phyloP scores from a whole-genome alignment of 768 basidiomycete species.

The Thelephora aurantiotincta region DNA sequence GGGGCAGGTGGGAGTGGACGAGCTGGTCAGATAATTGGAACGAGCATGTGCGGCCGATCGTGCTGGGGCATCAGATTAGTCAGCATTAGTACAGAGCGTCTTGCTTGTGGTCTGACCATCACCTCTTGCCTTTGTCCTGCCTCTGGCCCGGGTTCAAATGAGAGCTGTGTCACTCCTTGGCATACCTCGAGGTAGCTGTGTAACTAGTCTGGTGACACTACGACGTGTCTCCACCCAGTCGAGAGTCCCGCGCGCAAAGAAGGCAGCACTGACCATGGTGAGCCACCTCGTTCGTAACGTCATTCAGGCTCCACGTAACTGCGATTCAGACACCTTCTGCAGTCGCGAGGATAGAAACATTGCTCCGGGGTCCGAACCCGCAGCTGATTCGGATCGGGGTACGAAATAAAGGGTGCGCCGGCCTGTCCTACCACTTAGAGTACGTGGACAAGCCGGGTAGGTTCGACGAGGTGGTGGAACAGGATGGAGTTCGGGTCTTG shows the following conservation, averaged over 20 bases:
- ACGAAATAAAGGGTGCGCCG: slow-evolving; percentile 95
- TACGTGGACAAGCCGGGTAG: slow-evolving; percentile 83
- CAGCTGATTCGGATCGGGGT: slow-evolving; percentile 92
- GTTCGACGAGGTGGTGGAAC: slow-evolving; percentile 94
- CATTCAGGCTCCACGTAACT: background rate
- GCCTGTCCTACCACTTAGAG: slow-evolving; percentile 81
- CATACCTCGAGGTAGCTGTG: no score
- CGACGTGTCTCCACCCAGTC: no score
- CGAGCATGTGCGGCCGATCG: slow-evolving; percentile 44
- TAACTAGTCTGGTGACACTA: no score
- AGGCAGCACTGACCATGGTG: slow-evolving; percentile 69
- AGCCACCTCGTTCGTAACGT: background rate
- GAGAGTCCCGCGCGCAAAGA: slow-evolving; percentile 26
- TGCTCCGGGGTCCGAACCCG: slow-evolving; percentile 74
- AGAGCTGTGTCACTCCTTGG: no score
- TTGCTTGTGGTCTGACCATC: no score
- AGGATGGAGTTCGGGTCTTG: slow-evolving; percentile 86
- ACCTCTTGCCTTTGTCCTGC: no score
- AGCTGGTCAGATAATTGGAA: slow-evolving; percentile 87
- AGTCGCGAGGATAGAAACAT: slow-evolving; percentile 51
- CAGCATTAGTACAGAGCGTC: background rate
- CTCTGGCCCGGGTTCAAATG: no score
- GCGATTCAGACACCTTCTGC: slow-evolving; percentile 60
- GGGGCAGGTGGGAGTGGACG: slow-evolving; percentile 40
- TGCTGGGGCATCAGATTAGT: slow-evolving; percentile 18